phyloP scores from a whole-genome alignment of 2,329 filamentous ascomycete genomes.

The Aspergillus pseudoterreus region DNA sequence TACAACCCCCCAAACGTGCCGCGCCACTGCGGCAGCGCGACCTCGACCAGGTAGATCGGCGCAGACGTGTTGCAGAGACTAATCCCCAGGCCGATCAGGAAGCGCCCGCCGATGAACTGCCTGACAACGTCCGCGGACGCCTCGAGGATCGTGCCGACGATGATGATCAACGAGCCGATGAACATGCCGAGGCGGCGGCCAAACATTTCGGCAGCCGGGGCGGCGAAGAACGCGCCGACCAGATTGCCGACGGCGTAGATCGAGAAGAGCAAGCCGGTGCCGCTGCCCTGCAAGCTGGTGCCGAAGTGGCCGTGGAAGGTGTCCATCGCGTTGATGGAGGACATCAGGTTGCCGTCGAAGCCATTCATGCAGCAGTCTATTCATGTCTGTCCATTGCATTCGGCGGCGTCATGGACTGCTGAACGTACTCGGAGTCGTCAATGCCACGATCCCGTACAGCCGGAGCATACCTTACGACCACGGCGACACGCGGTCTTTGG shows the following conservation, averaged over 20 bases:
- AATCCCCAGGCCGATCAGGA: conserved; percentile 36
- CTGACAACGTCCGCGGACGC: conserved; percentile 18
- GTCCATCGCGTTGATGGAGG: conserved; percentile 43
- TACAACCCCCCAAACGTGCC: conserved; percentile 28
- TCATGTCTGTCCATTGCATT: background rate
- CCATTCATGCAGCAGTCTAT: conserved; percentile 18
- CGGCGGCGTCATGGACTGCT: no score
- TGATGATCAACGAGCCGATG: conserved; percentile 33
- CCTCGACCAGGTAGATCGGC: conserved; percentile 28
- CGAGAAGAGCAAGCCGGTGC: conserved; percentile 45
- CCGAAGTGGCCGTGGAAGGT: conserved; percentile 42
- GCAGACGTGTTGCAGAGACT: conserved; percentile 29
- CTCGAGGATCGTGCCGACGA: conserved; percentile 23
- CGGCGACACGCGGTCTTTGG: conserved; percentile 7
- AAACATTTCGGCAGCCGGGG: conserved; percentile 44
- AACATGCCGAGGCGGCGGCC: conserved; percentile 44
- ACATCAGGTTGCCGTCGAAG: conserved; percentile 33
- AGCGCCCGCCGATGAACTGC: conserved; percentile 25
- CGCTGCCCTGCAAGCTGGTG: conserved; percentile 32
- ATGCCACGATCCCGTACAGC: conserved; percentile 4
- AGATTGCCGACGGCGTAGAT: conserved; percentile 44
- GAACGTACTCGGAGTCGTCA: conserved; percentile 6
- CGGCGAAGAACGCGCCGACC: conserved; percentile 40
- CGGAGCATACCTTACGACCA: conserved; percentile 8
- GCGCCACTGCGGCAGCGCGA: conserved; percentile 26